These are phyloP conservation scores for Intubia oerlemansii DNA, from an alignment of 2,329 filamentous ascomycete genomes.

Conservation along the genomic window DNA sequence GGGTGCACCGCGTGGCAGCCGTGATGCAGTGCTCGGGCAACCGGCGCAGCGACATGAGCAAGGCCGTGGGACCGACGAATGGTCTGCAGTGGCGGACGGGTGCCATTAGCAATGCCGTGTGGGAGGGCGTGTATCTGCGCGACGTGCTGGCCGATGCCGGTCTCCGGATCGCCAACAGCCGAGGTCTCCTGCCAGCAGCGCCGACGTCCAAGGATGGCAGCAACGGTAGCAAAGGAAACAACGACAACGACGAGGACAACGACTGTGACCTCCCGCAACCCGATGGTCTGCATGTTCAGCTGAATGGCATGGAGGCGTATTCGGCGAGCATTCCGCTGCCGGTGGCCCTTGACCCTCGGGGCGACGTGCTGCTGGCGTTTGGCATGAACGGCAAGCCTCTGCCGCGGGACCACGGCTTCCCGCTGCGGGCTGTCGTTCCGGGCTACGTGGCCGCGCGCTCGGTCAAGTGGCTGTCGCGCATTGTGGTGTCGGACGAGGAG, in stretches of 20 bases:
- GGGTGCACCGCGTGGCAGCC: conserved; percentile 27
- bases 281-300: conserved; percentile 34
- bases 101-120: conserved; percentile 37
- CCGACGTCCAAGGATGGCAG: not conserved
- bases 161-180: conserved; percentile 12
- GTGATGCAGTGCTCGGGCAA: conserved; percentile 40
- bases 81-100: conserved; percentile 38
- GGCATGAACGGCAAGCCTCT: conserved; percentile 44
- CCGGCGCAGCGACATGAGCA: conserved; percentile 36
- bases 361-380: conserved; percentile 45
- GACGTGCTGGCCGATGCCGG: conserved; percentile 36
- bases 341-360: conserved; percentile 34
- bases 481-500: conserved; percentile 44
- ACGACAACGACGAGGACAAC: not conserved
- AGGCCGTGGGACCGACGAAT: conserved; percentile 23
- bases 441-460: conserved; percentile 45
- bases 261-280: conserved; percentile 10
- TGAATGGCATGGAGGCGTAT: conserved; percentile 38
- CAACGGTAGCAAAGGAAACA: conserved; percentile 5
- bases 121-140: conserved; percentile 32
- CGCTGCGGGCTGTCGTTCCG: conserved; percentile 38
- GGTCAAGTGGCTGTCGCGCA: conserved; percentile 47
- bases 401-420: conserved; percentile 44
- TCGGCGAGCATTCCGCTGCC: conserved; percentile 37
- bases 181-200: too few species aligned